A percentile compares a stretch with the other conserved stretches of the same genome.
phyloP scores from a whole-genome alignment of 140 eudicot genomes.

The Ambrosia hybrid region DNA sequence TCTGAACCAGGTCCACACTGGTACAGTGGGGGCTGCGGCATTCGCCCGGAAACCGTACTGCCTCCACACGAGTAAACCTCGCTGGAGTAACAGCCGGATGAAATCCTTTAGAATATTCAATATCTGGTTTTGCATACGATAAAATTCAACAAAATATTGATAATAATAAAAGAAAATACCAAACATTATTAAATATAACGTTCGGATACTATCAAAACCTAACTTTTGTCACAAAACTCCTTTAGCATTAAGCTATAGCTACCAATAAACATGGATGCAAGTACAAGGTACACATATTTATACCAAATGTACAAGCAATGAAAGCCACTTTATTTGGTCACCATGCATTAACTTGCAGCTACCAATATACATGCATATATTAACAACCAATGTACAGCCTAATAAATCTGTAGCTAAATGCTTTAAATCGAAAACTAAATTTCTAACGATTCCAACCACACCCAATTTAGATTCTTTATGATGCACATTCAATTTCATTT shows the following conservation, averaged over 20 bases:
- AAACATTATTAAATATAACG: slow-evolving; percentile 27
- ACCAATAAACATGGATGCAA: slow-evolving; percentile 24
- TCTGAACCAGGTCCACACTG: too few species aligned
- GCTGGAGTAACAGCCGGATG: too few species aligned
- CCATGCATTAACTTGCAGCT: slow-evolving; percentile 31
- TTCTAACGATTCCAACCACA: slow-evolving; percentile 44
- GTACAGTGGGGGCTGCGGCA: too few species aligned
- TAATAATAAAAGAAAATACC: background rate
- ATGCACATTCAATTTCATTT: slow-evolving; percentile 36
- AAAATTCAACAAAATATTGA: background rate
- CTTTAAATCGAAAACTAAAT: slow-evolving; percentile 48
- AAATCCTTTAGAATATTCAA: background rate
- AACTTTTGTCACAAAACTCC: slow-evolving; percentile 18
- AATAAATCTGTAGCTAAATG: slow-evolving; percentile 42
- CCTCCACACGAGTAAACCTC: too few species aligned
- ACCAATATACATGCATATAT: slow-evolving; percentile 27
- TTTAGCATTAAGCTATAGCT: slow-evolving; percentile 20
- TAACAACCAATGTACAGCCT: slow-evolving; percentile 28
- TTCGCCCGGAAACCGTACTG: too few species aligned
- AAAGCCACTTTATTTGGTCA: slow-evolving; percentile 19
- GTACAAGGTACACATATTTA: slow-evolving; percentile 21
- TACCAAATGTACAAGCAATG: slow-evolving; percentile 14
- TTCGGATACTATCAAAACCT: slow-evolving; percentile 24
- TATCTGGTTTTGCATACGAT: background rate
- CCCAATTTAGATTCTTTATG: slow-evolving; percentile 19